phyloP scores from a whole-genome alignment of 208 protist genomes.

The Crithidia fasciculata region DNA sequence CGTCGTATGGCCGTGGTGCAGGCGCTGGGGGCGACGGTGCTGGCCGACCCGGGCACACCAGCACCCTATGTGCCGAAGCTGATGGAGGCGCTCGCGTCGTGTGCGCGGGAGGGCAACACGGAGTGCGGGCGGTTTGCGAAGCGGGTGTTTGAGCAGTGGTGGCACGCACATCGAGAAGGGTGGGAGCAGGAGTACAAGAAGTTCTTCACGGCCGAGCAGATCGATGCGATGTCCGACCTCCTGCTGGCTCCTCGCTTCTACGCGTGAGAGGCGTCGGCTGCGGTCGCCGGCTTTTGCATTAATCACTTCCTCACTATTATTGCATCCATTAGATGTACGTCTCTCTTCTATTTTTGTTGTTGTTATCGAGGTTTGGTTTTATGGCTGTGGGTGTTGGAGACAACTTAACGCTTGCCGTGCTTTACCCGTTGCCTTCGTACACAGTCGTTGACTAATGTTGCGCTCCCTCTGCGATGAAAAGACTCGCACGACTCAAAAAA shows the following conservation, averaged over 20 bases:
- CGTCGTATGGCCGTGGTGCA: slow-evolving; percentile 57
- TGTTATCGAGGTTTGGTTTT: too few species aligned
- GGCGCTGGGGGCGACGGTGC: slow-evolving; percentile 66
- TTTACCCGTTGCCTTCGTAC: too few species aligned
- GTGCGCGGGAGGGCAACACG: slow-evolving; percentile 37
- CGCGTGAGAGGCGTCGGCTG: slow-evolving; percentile 36
- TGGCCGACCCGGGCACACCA: slow-evolving; percentile 53
- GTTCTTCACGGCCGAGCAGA: slow-evolving; percentile 61
- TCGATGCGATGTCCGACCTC: slow-evolving; percentile 54
- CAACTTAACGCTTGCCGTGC: too few species aligned
- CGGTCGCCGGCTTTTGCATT: too few species aligned
- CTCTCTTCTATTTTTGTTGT: too few species aligned
- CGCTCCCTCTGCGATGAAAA: too few species aligned
- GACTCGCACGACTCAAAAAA: too few species aligned
- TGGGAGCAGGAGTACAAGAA: slow-evolving; percentile 73
- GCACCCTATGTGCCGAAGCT: slow-evolving; percentile 62
- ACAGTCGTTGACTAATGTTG: too few species aligned
- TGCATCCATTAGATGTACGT: too few species aligned
- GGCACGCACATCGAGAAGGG: slow-evolving; percentile 69
- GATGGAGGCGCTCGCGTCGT: slow-evolving; percentile 55
- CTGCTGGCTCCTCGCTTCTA: slow-evolving; percentile 66
- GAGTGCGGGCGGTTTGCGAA: slow-evolving; percentile 60
- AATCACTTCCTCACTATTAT: too few species aligned
- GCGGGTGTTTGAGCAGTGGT: slow-evolving; percentile 79
- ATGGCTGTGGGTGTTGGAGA: too few species aligned